Conservation (phyloP, 306 rosid genomes). For the barrel medic (Medicago truncatula) region DNA sequence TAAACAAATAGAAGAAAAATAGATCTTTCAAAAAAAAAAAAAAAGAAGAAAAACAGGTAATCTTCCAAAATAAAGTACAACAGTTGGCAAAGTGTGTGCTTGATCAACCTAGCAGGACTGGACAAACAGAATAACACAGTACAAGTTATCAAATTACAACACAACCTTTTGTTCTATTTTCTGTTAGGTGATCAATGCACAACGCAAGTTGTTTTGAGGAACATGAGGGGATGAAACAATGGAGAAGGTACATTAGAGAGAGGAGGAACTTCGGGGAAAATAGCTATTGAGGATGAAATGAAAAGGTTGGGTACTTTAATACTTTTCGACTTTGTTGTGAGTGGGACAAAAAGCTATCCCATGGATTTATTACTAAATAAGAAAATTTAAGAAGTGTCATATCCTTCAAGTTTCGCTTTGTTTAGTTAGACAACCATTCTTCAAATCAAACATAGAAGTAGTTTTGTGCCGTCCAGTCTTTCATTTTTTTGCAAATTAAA, state of each 20-base stretch:
- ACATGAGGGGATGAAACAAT: not conserved
- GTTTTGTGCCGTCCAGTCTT: not conserved
- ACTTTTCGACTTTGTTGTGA: not conserved
- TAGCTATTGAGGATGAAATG: not conserved
- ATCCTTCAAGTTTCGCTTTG: not conserved
- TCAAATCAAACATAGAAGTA: conserved; percentile 2
- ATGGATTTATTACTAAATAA: not conserved
- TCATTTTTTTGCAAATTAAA: not conserved
- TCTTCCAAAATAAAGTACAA: conserved; percentile 13
- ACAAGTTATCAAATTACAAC: not conserved
- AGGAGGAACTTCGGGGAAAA: not conserved
- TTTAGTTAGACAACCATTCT: conserved; percentile 1
- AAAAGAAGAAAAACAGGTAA: too few species aligned
- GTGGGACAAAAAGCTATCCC: conserved; percentile 6
- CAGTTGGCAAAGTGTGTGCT: not conserved
- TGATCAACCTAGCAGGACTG: not conserved
- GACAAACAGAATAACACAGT: not conserved
- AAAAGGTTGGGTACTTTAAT: not conserved
- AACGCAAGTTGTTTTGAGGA: not conserved
- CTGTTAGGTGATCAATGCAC: conserved; percentile 10
- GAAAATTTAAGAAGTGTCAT: not conserved
- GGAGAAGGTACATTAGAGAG: conserved; percentile 1
- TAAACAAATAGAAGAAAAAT: not conserved
- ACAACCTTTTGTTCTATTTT: not conserved
- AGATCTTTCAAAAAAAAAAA: too few species aligned